Evolutionary conservation across 441 rosid genomes (phyloP).

Genomic region (Arabidopsis hybrid): DNA sequence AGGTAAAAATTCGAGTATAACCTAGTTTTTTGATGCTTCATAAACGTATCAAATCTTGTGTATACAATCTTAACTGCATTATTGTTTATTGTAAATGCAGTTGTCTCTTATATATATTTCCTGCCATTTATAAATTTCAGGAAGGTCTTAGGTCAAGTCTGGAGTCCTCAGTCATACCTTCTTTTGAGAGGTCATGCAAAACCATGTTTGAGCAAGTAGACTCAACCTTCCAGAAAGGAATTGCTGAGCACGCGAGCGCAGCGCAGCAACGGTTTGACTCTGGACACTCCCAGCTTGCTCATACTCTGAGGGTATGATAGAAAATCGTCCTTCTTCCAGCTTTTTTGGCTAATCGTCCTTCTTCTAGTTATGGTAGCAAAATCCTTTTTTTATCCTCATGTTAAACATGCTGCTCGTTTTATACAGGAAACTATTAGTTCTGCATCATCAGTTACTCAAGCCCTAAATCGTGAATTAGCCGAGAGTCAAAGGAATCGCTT

Average conservation of each 20-base stretch:
- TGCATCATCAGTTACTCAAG: background rate
- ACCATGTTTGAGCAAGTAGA: background rate
- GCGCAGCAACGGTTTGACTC: slow-evolving; percentile 55
- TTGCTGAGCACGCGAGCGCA: slow-evolving; percentile 55
- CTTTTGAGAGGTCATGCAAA: slow-evolving; percentile 62
- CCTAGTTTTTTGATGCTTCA: slow-evolving; percentile 15
- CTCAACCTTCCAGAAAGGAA: slow-evolving; percentile 58
- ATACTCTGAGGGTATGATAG: slow-evolving; percentile 53
- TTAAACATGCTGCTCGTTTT: slow-evolving; percentile 30
- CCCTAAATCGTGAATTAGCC: slow-evolving; percentile 60
- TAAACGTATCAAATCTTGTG: background rate
- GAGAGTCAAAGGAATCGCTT: slow-evolving; percentile 50
- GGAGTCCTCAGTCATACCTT: slow-evolving; percentile 55
- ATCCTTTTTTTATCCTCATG: background rate
- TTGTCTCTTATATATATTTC: too few species aligned
- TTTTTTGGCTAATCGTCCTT: background rate
- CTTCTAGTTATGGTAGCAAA: background rate
- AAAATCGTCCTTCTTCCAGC: slow-evolving; percentile 14
- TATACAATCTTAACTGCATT: too few species aligned
- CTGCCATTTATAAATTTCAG: slow-evolving; percentile 34
- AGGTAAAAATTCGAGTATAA: slow-evolving; percentile 48
- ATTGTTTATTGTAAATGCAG: background rate
- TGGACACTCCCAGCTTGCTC: slow-evolving; percentile 47
- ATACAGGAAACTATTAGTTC: slow-evolving; percentile 54
- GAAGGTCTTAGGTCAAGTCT: slow-evolving; percentile 54